phyloP scores from a whole-genome alignment of 2,329 filamentous ascomycete genomes.

The Sphaerostilbella broomeana region DNA sequence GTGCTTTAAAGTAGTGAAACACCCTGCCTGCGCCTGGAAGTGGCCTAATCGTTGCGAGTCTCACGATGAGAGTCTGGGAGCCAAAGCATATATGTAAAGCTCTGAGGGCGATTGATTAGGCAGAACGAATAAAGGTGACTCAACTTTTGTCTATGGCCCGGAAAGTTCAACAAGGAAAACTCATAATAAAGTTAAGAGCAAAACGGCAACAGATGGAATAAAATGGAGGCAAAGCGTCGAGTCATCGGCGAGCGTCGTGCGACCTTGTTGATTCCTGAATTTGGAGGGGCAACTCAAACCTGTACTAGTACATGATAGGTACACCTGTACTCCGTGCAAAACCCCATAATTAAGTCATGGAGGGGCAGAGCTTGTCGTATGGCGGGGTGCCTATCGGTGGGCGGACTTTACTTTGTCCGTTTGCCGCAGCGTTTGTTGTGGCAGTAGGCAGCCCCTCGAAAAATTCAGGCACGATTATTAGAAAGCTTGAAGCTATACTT shows the following conservation, averaged over 20 bases:
- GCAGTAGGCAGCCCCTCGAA: slow-evolving; percentile 26
- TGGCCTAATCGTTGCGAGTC: no score
- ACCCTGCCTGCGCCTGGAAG: no score
- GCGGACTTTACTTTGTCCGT: slow-evolving; percentile 31
- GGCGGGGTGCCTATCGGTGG: slow-evolving; percentile 16
- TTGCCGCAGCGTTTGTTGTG: slow-evolving; percentile 22
- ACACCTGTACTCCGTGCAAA: no score
- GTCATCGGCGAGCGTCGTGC: neutral
- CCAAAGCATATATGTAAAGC: no score
- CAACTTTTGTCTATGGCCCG: no score
- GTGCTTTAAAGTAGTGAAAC: no score
- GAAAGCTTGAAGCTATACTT: slow-evolving; percentile 26
- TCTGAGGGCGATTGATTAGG: no score
- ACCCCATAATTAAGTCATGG: slow-evolving; percentile 14
- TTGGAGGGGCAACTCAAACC: slow-evolving; percentile 20
- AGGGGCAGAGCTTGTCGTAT: slow-evolving; percentile 14
- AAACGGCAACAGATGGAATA: neutral
- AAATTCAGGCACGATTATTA: slow-evolving; percentile 27
- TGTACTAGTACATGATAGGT: no score
- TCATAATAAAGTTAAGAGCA: no score
- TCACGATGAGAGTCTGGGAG: no score
- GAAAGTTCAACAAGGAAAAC: no score
- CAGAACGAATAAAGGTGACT: no score
- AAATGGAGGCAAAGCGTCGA: neutral
- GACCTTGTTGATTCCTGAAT: neutral